Evolutionary conservation across 1,284 basidiomycete species (phyloP).

Genomic region (Retiboletus flavoniger): DNA sequence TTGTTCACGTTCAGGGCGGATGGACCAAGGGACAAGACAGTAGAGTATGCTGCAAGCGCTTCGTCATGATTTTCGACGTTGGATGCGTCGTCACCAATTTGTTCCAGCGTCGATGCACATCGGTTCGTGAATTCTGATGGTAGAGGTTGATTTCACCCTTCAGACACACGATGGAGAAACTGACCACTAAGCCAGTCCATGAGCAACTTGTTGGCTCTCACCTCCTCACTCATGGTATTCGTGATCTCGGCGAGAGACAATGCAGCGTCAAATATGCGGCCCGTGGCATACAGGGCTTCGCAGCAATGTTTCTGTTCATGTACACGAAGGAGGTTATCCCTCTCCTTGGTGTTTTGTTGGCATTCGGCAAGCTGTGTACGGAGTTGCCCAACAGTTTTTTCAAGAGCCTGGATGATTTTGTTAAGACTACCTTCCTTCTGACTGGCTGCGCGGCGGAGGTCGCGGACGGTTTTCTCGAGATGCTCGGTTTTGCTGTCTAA

Average conservation of each 20-base stretch:
- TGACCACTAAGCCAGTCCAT: not conserved
- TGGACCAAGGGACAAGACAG: not conserved
- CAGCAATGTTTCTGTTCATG: not conserved
- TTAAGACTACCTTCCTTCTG: too few relatives aligned
- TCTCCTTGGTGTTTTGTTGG: too few relatives aligned
- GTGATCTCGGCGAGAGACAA: not conserved
- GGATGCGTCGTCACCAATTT: not conserved
- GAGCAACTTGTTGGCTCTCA: not conserved
- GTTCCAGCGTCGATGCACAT: not conserved
- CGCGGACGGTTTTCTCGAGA: not conserved
- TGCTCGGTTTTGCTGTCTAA: not conserved
- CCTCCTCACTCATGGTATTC: not conserved
- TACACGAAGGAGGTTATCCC: not conserved
- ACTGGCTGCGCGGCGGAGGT: too few relatives aligned
- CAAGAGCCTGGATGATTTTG: too few relatives aligned
- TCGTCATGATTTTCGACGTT: not conserved
- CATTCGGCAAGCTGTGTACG: too few relatives aligned
- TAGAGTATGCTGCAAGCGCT: not conserved
- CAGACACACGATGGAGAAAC: not conserved
- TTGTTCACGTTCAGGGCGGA: not conserved
- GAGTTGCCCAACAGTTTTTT: too few relatives aligned
- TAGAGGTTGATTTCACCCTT: not conserved
- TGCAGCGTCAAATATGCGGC: not conserved
- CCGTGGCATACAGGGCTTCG: not conserved
- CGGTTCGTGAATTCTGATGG: not conserved